A percentile compares a stretch with the other conserved stretches of the same genome.
These are phyloP conservation scores for Agaricus subrufescens DNA, from an alignment of 768 basidiomycete species.

Conservation along the genomic window DNA sequence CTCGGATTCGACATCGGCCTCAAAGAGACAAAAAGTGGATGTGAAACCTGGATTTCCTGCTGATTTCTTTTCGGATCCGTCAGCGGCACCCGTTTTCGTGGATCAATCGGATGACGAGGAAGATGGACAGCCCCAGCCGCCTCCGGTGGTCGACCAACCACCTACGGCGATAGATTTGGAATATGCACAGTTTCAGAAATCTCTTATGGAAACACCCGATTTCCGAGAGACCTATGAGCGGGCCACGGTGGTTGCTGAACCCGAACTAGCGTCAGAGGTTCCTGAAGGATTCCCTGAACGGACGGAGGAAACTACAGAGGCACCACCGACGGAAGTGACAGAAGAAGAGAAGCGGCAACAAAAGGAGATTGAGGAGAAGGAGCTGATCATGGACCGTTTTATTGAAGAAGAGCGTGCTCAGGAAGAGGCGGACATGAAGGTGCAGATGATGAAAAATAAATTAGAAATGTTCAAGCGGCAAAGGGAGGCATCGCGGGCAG, in stretches of 20 bases:
- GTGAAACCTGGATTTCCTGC: constrained; percentile 40
- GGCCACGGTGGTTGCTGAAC: constrained; percentile 70
- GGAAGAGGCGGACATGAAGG: constrained; percentile 83
- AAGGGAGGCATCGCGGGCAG: constrained; percentile 21
- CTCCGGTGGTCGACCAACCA: constrained; percentile 12
- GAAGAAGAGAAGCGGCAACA: constrained; percentile 42
- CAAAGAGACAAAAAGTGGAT: constrained; percentile 11
- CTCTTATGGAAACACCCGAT: constrained; percentile 44
- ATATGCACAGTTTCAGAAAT: constrained; percentile 68
- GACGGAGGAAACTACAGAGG: constrained; percentile 21
- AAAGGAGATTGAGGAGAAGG: constrained; percentile 69
- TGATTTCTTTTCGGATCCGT: constrained; percentile 82
- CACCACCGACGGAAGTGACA: constrained; percentile 22
- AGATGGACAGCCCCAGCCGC: constrained; percentile 18
- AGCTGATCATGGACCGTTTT: constrained; percentile 82
- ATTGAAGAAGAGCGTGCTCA: constrained; percentile 83
- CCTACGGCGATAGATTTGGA: constrained; percentile 55
- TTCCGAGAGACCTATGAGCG: constrained; percentile 51
- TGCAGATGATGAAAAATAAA: constrained; percentile 56
- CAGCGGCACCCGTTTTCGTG: constrained; percentile 37
- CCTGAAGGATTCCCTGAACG: constrained; percentile 41
- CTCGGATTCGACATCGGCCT: constrained; percentile 15
- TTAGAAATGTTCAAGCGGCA: constrained; percentile 52
- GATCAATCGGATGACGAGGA: constrained; percentile 36
- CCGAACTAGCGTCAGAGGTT: constrained; percentile 45